phyloP scores from a whole-genome alignment of 768 basidiomycete genomes.

The Krasilnikovozyma curviuscula region DNA sequence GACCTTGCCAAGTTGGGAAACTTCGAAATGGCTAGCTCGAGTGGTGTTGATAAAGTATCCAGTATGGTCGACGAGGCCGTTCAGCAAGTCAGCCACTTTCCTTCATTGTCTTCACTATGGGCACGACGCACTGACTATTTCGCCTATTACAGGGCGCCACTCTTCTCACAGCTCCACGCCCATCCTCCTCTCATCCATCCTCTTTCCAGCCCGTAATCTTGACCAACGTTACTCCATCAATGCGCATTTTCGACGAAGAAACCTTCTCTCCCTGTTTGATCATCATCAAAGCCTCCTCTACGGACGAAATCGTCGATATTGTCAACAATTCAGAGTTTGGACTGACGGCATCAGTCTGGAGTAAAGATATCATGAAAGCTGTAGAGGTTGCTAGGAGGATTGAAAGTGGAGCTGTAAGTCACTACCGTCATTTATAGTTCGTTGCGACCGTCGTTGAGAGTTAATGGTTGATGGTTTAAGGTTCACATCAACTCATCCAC shows the following conservation, averaged over 20 bases:
- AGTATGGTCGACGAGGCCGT: slow-evolving; percentile 2
- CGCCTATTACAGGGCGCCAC: not conserved
- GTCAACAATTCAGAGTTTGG: slow-evolving; percentile 40
- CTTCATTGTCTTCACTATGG: not conserved
- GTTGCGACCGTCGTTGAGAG: not conserved
- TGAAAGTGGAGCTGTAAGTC: too few species aligned
- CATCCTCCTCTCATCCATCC: not conserved
- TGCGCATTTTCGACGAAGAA: slow-evolving; percentile 27
- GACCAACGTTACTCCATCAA: slow-evolving; percentile 8
- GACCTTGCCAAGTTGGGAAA: not conserved
- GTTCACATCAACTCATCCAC: slow-evolving; percentile 9
- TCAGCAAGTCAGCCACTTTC: not conserved
- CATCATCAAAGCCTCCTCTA: slow-evolving; percentile 22
- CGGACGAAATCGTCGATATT: slow-evolving; percentile 37
- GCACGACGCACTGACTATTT: not conserved
- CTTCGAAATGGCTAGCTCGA: not conserved
- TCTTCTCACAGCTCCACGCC: not conserved
- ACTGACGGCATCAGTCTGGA: slow-evolving; percentile 38
- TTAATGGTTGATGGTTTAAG: too few species aligned
- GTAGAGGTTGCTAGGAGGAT: not conserved
- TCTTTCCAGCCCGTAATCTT: slow-evolving; percentile 4
- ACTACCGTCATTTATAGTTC: not conserved
- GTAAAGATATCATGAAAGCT: slow-evolving; percentile 20
- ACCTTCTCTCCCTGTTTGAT: slow-evolving; percentile 41
- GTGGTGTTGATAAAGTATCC: not conserved